These are phyloP conservation scores for Grosmannia penicillata DNA, from an alignment of 2,329 filamentous ascomycete species.

Conservation along the genomic window DNA sequence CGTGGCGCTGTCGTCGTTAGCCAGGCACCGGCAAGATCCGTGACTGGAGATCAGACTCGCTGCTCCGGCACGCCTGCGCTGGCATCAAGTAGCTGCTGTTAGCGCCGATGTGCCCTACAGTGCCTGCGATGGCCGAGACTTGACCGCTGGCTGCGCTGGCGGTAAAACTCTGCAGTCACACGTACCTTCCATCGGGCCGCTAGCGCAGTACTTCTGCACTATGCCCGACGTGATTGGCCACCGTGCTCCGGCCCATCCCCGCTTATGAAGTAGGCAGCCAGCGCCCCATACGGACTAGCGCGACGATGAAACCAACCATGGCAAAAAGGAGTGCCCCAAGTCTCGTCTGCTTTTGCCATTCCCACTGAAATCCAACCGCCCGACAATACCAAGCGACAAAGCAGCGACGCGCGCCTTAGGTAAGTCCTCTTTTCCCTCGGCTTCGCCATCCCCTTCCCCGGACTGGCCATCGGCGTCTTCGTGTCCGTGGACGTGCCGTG, in stretches of 20 bases:
- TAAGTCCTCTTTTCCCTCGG: constrained; percentile 17
- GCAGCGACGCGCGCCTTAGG: constrained; percentile 16
- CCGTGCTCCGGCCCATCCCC: too few species aligned
- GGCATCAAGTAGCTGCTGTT: too few species aligned
- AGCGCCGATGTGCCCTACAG: too few species aligned
- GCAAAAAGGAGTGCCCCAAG: constrained; percentile 2
- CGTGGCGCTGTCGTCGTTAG: too few species aligned
- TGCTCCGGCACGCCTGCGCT: too few species aligned
- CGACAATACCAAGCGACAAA: constrained; percentile 8
- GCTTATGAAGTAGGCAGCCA: constrained; percentile 1
- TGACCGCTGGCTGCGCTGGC: too few species aligned
- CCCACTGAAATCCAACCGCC: constrained; percentile 8
- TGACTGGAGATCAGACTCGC: too few species aligned
- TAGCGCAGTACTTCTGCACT: neutral
- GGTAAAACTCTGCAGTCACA: too few species aligned
- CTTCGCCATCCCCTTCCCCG: constrained; percentile 14
- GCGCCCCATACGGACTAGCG: constrained; percentile 3
- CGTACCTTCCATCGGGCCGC: too few species aligned
- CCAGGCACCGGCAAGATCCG: too few species aligned
- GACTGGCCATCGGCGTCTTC: constrained; percentile 10
- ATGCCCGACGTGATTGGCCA: neutral
- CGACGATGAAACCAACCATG: constrained; percentile 5
- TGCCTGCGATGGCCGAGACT: too few species aligned
- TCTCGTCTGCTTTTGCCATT: neutral
- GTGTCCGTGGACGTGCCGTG: constrained; percentile 13